Evolutionary conservation across 306 rosid genomes (phyloP), one percentile per base, ranked within the genome.

Genomic region (Oxytropis ochrocephala): DNA sequence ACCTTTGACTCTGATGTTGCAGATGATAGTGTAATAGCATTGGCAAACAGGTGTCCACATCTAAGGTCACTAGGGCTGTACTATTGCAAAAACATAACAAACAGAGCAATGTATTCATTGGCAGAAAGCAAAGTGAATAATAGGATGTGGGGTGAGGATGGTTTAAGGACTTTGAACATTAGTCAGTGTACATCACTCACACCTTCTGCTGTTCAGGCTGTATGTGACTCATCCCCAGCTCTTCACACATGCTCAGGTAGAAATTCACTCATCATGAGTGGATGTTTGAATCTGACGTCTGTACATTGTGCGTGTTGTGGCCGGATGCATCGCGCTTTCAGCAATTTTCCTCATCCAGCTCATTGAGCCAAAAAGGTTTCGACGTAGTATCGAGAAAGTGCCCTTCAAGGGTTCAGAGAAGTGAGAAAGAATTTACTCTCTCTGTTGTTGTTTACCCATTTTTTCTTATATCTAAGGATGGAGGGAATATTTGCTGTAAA

Each of bases 161-260:
- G 99, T 8, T 82, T 94, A 1, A 78, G 52, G 75, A 84, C 83
- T 1, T 85, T 94, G 60, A 94, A 94, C 84, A 91, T 94, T 27
- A 88, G 99, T 83, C 99, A 94, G 72, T 94, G 99, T 75, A 94
- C 96, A 0, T 89, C 99, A 5, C 99, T 94, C 42, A 94, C 99
- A 0, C 99, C 97, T 11, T 72, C 89, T 0, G 99, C 96, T 6
- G 97, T 91, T 33, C 99, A 94, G 62, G 96, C 96, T 1, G 85
- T 94, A 11, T 94, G 99, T 32, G 91, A 94, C 66, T 85, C 97
- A 1, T 94, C 70, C 68, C 99, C 99, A 0, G 67, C 87, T 0
- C 96, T 94, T 19, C 97, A 94, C 75, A 94, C 99, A 24, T 91
- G 99, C 77, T 87, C 92, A 0, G 92, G 95, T 12, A 83, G 96